phyloP scores from a whole-genome alignment of 1,284 basidiomycete species.

The Austroboletus niveus region DNA sequence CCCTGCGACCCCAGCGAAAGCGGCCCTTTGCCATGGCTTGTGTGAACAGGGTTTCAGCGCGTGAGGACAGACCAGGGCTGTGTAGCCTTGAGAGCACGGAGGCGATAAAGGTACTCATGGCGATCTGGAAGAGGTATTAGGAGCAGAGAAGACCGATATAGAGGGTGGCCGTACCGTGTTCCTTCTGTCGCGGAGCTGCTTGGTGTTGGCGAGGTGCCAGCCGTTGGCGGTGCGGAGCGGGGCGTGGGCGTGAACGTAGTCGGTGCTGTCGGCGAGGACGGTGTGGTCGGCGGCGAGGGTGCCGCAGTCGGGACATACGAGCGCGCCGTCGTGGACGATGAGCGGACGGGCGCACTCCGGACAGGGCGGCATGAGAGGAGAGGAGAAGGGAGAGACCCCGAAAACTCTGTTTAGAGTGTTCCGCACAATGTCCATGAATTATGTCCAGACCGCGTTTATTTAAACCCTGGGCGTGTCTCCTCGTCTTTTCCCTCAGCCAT shows the following conservation, averaged over 20 bases:
- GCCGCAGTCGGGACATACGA: constrained; percentile 63
- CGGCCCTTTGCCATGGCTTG: constrained; percentile 54
- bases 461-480: not conserved
- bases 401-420: constrained; percentile 19
- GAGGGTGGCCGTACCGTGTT: constrained; percentile 45
- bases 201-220: constrained; percentile 60
- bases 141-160: not conserved
- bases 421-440: not conserved
- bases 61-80: constrained; percentile 53
- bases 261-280: constrained; percentile 50
- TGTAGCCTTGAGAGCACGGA: constrained; percentile 55
- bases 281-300: constrained; percentile 60
- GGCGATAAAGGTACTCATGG: constrained; percentile 59
- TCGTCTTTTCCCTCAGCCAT: constrained; percentile 36
- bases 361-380: constrained; percentile 46
- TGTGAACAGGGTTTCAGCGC: constrained; percentile 63
- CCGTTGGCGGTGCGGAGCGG: constrained; percentile 39
- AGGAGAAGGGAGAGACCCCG: constrained; percentile 21
- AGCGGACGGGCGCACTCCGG: constrained; percentile 51
- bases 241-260: constrained; percentile 37
- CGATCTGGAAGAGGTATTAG: constrained; percentile 41
- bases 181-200: constrained; percentile 55
- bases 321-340: constrained; percentile 54
- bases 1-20: constrained; percentile 68
- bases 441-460: no score